Base-by-base conservation (phyloP, 1,139 yeast species). In the Magnusiomyces ingens region DNA sequence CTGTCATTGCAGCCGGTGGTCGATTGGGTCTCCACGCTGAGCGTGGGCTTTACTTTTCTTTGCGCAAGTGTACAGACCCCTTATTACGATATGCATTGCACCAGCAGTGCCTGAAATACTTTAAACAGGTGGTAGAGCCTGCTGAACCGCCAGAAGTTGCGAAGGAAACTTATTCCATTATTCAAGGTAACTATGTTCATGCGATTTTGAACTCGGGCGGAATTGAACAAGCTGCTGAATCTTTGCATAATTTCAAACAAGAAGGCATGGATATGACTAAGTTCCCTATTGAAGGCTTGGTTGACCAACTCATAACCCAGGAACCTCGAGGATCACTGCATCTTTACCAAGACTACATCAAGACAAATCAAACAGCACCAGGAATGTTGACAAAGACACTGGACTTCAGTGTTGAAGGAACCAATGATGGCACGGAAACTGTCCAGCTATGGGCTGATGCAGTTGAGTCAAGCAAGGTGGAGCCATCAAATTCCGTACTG, bases 1-100 rank as follows among this genome's bases (percentile, higher is more conserved):
- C 49, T 18, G 51, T 49, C 3, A 29, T 46, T 13, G 45, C 45
- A 15, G 21, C 42, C 11, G 22, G 43, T 17, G 45, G 44, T 6
- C 26, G 18, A 11, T 26, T 58, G 38, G 38, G 46, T 19, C 36
- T 36, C 19, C 32, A 36, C 6, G 52, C 48, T 22, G 38, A 52
- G 32, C 45, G 50, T 5, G 48, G 53, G 13, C 32, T 58, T 26
- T 38, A 48, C 5, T 55, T 58, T 51, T 21, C 52, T 29, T 35
- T 52, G 49, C 52, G 54, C 29, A 48, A 26, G 43, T 50, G 40
- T 35, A 48, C 35, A 36, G 59, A 58, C 41, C 53, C 58, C 6
- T 58, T 51, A 37, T 45, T 50, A 10, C 29, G 58, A 45, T n/a
- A 36, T 2, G 54, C 44, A 2, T 53, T 35, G 13, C 26, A 37